Evolutionary conservation across 164 flowering plant species (phyloP), one percentile per base, ranked within the genome.

Genomic region (Malania oleifera): DNA sequence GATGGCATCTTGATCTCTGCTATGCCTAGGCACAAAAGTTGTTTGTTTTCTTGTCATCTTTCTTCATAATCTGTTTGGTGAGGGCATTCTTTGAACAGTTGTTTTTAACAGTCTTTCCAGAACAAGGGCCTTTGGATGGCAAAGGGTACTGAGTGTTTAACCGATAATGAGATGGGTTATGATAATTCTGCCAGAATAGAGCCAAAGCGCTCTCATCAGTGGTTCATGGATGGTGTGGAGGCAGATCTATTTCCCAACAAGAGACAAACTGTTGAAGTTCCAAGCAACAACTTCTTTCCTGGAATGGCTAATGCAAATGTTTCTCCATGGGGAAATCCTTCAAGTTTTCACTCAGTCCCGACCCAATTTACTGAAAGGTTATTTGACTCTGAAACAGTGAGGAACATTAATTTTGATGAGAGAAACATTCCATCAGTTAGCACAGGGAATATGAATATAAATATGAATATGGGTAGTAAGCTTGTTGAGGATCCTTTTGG

Each of bases 181-280:
- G 75, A 65, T 47, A 63, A 44, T 61, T 38, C 77, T 48, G 47
- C 72, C 20, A 60, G 61, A 65, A 17, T 52, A 29, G 75, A 68
- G 25, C 63, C 65, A 7, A 73, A 73, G 67, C 71, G 73, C 18
- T 58, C 80, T 60, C 75, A 70, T 56, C 80, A 77, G 44, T 70
- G 77, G 77, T 70, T 73, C 46, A 60, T 71, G 62, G 77, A 68
- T 63, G 65, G 70, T 52, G 35, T 67, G 3, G 80, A 68, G 48
- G 59, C 62, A 7, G 73, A 70, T 20, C 69, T 68, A 13, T 67
- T 73, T 34, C 75, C 80, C 15, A 71, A 63, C 63, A 77, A 77
- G 65, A 73, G 71, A 57, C 80, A 67, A 64, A 67, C 73, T 7
- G 37, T 67, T 10, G 68, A 52, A 46, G 58, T 54, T 56, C 69